Percentiles rank a stretch among this genome's conserved stretches.
These are phyloP conservation scores for Komagataella populi DNA, from an alignment of 805 yeast species.

Conservation along the genomic window DNA sequence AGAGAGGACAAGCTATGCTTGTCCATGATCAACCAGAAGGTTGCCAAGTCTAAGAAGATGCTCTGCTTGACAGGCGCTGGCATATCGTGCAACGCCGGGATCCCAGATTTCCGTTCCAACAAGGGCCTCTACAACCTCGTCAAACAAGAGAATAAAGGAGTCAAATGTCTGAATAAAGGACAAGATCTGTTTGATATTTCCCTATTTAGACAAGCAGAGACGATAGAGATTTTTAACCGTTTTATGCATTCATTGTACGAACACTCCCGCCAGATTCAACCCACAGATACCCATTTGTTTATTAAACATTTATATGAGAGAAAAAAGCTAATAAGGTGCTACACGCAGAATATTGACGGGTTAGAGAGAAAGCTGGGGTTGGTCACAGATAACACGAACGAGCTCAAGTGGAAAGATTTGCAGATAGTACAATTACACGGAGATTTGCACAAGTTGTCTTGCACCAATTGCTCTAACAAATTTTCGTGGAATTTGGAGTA, in stretches of 20 bases:
- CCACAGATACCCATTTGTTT: slow-evolving; percentile 78
- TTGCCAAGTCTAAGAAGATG: slow-evolving; percentile 37
- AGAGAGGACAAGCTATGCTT: slow-evolving; percentile 6
- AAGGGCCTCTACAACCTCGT: slow-evolving; percentile 74
- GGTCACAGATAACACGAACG: slow-evolving; percentile 40
- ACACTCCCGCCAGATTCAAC: slow-evolving; percentile 50
- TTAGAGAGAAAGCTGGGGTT: slow-evolving; percentile 59
- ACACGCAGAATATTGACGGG: slow-evolving; percentile 92
- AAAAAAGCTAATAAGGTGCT: slow-evolving; percentile 66
- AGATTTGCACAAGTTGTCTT: slow-evolving; percentile 59
- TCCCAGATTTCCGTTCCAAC: slow-evolving; percentile 84
- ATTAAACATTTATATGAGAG: slow-evolving; percentile 45
- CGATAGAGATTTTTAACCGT: slow-evolving; percentile 65
- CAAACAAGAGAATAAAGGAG: slow-evolving; percentile 44
- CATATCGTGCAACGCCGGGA: slow-evolving; percentile 91
- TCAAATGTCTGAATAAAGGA: slow-evolving; percentile 50
- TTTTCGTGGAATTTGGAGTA: slow-evolving; percentile 49
- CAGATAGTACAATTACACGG: slow-evolving; percentile 91
- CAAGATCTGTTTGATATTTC: slow-evolving; percentile 86
- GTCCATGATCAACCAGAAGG: slow-evolving; percentile 22
- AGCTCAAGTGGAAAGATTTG: slow-evolving; percentile 37
- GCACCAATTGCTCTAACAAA: slow-evolving; percentile 53
- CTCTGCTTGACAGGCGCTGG: slow-evolving; percentile 90
- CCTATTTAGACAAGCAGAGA: slow-evolving; percentile 52
- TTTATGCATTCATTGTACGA: slow-evolving; percentile 76